Conservation (phyloP, 148 eudicot genomes). For the Amaranthus hypochondriacus region DNA sequence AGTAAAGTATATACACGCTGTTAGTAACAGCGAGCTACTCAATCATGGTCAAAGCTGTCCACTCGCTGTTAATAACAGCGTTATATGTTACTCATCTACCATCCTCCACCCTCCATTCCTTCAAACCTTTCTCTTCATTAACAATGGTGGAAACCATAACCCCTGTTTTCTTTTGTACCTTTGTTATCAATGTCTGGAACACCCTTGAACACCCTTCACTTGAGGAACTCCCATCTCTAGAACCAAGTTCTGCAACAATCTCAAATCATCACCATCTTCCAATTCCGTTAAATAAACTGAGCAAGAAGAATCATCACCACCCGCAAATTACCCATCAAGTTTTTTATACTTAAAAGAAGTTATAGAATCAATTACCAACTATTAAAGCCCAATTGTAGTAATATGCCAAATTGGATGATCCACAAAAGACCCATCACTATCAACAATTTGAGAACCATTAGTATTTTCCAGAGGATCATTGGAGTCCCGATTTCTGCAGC, state of each 20-base stretch:
- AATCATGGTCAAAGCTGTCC: too few relatives aligned
- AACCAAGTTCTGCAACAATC: conserved; percentile 29
- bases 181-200: background rate
- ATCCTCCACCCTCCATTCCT: too few relatives aligned
- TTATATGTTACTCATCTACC: too few relatives aligned
- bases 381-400: conserved; percentile 42
- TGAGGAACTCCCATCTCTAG: conserved; percentile 29
- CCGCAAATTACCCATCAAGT: conserved; percentile 34
- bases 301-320: conserved; percentile 47
- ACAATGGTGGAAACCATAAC: background rate
- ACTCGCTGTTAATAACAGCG: too few relatives aligned
- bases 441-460: conserved; percentile 13
- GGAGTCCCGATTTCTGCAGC: conserved; percentile 11
- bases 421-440: conserved; percentile 4
- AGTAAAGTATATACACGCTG: too few relatives aligned
- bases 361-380: conserved; percentile 50
- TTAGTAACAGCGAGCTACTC: too few relatives aligned
- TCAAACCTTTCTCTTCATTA: conserved; percentile 1
- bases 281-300: conserved; percentile 57
- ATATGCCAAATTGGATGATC: conserved; percentile 59
- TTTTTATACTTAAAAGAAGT: conserved; percentile 39
- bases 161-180: background rate
- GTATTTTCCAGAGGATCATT: background rate
- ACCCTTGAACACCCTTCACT: background rate
- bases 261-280: conserved; percentile 49